Evolutionary conservation across 371 early-diverging fungal genomes (phyloP).

Genomic region (Rhizopus delemar): DNA sequence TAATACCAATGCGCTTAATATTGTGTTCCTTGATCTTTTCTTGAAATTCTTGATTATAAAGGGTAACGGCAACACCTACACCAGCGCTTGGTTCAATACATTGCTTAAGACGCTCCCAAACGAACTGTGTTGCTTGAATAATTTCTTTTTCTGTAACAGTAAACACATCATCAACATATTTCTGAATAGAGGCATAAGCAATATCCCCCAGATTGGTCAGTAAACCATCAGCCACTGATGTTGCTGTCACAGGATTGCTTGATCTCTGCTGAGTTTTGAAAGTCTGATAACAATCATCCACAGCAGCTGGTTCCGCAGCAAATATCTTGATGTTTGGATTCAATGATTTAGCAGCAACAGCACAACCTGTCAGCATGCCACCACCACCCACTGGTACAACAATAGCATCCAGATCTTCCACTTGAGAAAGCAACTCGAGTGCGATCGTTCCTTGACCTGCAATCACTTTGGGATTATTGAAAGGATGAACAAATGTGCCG

Average conservation of each 20-base stretch:
- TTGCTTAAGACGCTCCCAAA: conserved; percentile 56
- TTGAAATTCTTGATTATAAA: conserved; percentile 45
- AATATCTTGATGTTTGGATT: conserved; percentile 42
- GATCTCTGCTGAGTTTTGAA: conserved; percentile 22
- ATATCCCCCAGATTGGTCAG: conserved; percentile 45
- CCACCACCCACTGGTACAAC: conserved; percentile 61
- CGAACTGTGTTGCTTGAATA: conserved; percentile 47
- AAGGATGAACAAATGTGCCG: conserved; percentile 49
- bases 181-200: conserved; percentile 44
- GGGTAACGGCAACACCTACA: conserved; percentile 50
- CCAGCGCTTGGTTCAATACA: conserved; percentile 60
- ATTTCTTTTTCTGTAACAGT: conserved; percentile 58
- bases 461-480: conserved; percentile 51
- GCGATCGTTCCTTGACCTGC: conserved; percentile 66
- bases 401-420: conserved; percentile 46
- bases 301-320: conserved; percentile 53
- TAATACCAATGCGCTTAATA: conserved; percentile 37
- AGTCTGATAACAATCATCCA: conserved; percentile 43
- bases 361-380: conserved; percentile 60
- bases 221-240: conserved; percentile 48
- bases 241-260: conserved; percentile 15
- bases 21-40: conserved; percentile 14
- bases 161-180: conserved; percentile 54
- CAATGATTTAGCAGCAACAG: conserved; percentile 47
- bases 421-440: conserved; percentile 52